Evolutionary conservation across 2,329 filamentous ascomycete genomes (phyloP), one percentile per base, ranked within the genome.

Genomic region (Phaeomoniella chlamydospora): DNA sequence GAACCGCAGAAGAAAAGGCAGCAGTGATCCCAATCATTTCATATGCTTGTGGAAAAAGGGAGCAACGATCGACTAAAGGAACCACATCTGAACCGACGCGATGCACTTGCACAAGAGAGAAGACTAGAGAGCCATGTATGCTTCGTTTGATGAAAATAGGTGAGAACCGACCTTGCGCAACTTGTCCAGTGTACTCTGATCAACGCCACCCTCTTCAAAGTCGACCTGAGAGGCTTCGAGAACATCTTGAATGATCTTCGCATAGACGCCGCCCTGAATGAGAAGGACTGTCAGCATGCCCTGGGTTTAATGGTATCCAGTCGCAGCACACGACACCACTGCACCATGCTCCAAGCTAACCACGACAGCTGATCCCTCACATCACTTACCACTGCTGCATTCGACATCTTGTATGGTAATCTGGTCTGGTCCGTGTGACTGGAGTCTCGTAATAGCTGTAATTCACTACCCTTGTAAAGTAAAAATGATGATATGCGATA

Each of bases 161-260:
- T 34, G 30, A 36, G 39, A 65, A n/a, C 82, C 72, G 68, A 96
- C 88, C 75, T 79, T 72, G 60, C 78, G 79, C 68, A 98, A 67
- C 57, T 94, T 84, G 47, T 88, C 76, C 51, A 98, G 65, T 35
- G 88, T 88, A 48, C 74, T 68, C 57, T 88, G 80, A 50, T 93
- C 85, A 45, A 96, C 80, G 50, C 90, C 90, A 49, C 80, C 85
- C 63, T 98, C 90, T 59, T 98, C 90, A 56, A 98, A 96, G 61
- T 96, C 90, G 53, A 88, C 82, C 53, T 83, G 74, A 52, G 88
- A 94, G 47, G 79, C 78, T 49, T 88, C 80, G 59, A 94, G 83
- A 54, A 98, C 87, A 64, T 82, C 80, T 49, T 88, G 80, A 59
- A 96, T 84, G 55, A 98, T 86, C 63, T 90, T 84, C 43, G 79